Evolutionary conservation across 75 land plant genomes (phyloP).

Genomic region (Picea sitchensis): DNA sequence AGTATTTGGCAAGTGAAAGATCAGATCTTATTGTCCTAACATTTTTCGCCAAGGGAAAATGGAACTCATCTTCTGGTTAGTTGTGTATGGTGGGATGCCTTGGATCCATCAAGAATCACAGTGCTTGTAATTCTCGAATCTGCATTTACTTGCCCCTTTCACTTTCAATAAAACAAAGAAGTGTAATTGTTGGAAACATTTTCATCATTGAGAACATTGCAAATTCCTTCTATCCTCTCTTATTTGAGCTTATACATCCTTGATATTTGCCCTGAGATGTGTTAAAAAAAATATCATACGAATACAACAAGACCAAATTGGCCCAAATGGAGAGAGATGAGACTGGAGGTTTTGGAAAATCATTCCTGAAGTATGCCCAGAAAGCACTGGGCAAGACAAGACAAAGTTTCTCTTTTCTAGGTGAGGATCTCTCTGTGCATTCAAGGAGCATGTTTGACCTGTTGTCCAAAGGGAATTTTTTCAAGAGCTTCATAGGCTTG

Average conservation of each 20-base stretch:
- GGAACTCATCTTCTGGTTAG: conserved; percentile 49
- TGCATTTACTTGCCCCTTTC: conserved; percentile 43
- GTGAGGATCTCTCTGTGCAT: conserved; percentile 51
- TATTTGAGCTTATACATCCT: conserved; percentile 28
- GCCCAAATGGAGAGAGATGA: conserved; percentile 38
- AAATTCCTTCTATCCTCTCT: conserved; percentile 34
- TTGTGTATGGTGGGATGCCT: conserved; percentile 81
- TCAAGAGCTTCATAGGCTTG: conserved; percentile 22
- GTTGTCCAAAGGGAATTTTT: background rate
- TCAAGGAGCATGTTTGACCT: conserved; percentile 20
- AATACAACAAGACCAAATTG: conserved; percentile 33
- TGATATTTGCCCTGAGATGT: conserved; percentile 23
- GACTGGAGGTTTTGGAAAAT: conserved; percentile 34
- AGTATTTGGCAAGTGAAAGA: conserved; percentile 22
- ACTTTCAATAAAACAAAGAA: conserved; percentile 60
- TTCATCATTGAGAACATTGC: conserved; percentile 17
- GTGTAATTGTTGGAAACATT: conserved; percentile 46
- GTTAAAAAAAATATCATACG: conserved; percentile 25
- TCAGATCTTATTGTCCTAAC: conserved; percentile 41
- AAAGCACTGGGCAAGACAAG: conserved; percentile 11
- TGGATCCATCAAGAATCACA: conserved; percentile 8
- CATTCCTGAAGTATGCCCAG: conserved; percentile 52
- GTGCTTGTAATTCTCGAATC: conserved; percentile 35
- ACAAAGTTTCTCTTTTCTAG: conserved; percentile 25
- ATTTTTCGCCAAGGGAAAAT: conserved; percentile 53